Evolutionary conservation across 2,329 filamentous ascomycete species (phyloP), one percentile per base, ranked within the genome.

Genomic region (Aspergillus sp.): DNA sequence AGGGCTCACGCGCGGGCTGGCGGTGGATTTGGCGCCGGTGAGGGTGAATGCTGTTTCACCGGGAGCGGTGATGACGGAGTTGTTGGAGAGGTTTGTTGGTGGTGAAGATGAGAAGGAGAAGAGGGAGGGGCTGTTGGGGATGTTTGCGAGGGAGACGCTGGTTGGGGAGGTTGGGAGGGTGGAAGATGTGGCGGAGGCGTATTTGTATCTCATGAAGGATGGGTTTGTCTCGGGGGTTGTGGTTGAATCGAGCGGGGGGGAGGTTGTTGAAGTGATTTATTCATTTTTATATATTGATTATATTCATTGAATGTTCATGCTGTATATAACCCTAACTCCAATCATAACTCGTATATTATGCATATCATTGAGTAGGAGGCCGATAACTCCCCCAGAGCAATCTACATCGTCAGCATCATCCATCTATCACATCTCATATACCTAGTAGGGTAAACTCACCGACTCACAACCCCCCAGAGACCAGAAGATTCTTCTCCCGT

Each of bases 181-280:
- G 2, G 58, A 61, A 33, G 70, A 74, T 54, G 53, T 67, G 42
- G 70, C 69, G 1, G 70, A 74, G 58, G 62, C 65, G 13, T 73
- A 73, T 62, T 51, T 67, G 4, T 72, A 66, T 51, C 37, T 66
- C 7, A 73, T 74, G 70, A 66, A 62, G 48, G 70, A 73, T 56
- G 40, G 51, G 31, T 70, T 66, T 52, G 58, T 62, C 7, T 70
- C 63, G 1, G 71, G 70, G 1, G 51, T 46, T 8, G 43, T 59
- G 27, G 49, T 68, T 6, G 52, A 53, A 7, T 57, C 57, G 19
- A 63, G 70, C 51, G 69, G 68, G 9, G 9, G 70, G 70, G 6
- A 60, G 54, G 36, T 42, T 68, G 42, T 49, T 65, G 45, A 53
- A 48, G 43, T 47, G 39, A 39, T 10, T 19, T 19, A 19, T 19